A percentile compares a stretch with the other conserved stretches of the same genome.
Evolutionary conservation across 2,329 filamentous ascomycete species (phyloP).

Genomic region (Colletotrichum neosansevieriae): DNA sequence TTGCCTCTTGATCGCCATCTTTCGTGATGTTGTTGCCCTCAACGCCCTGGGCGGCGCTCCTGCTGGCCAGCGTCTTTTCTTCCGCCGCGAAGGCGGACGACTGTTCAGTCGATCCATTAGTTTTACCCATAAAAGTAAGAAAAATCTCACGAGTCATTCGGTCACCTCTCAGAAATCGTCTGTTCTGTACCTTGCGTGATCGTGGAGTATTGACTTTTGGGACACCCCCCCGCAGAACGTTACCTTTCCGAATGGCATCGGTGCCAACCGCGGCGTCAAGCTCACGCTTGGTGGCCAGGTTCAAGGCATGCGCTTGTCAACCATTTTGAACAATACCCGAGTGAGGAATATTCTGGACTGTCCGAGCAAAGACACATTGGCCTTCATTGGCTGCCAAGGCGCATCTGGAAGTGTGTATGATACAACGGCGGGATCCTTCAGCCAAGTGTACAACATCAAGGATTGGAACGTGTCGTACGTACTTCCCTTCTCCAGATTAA

Average conservation of each 20-base stretch:
- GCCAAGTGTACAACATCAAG: slow-evolving; percentile 27
- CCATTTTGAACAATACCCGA: slow-evolving; percentile 37
- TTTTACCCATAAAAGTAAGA: slow-evolving; percentile 39
- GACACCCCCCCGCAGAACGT: slow-evolving; percentile 29
- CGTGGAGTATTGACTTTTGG: slow-evolving; percentile 21
- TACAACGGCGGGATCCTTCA: slow-evolving; percentile 28
- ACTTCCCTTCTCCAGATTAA: fast-evolving
- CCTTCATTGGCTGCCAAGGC: slow-evolving; percentile 36
- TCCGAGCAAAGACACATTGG: slow-evolving; percentile 21
- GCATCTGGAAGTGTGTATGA: slow-evolving; percentile 38
- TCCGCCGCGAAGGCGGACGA: slow-evolving; percentile 26
- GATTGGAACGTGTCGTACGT: slow-evolving; percentile 40
- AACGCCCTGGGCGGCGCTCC: slow-evolving; percentile 33
- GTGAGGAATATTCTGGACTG: slow-evolving; percentile 38
- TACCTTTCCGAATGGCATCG: slow-evolving; percentile 40
- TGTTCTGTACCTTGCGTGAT: neutral
- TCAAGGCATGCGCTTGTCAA: slow-evolving; percentile 39
- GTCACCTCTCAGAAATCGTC: slow-evolving; percentile 10
- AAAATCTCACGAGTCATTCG: slow-evolving; percentile 15
- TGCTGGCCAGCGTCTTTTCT: slow-evolving; percentile 39
- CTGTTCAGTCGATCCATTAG: slow-evolving; percentile 32
- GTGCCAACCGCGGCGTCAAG: slow-evolving; percentile 38
- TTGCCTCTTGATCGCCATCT: slow-evolving; percentile 12
- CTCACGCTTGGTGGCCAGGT: slow-evolving; percentile 38
- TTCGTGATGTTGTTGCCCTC: slow-evolving; percentile 37